These are phyloP conservation scores for Decorospora gaudefroyi DNA, from an alignment of 2,329 filamentous ascomycete species.

Conservation along the genomic window DNA sequence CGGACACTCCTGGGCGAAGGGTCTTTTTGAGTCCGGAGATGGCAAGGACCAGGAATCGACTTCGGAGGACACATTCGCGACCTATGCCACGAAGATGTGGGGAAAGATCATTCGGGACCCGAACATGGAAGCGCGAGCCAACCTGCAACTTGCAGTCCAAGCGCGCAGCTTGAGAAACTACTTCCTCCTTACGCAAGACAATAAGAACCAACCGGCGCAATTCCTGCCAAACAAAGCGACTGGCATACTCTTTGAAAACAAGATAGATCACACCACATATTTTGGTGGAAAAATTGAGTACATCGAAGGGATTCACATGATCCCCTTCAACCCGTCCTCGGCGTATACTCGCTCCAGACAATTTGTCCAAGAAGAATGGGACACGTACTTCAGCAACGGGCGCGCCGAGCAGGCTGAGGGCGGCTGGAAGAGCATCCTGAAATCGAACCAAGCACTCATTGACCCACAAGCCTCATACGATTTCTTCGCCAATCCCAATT, in stretches of 20 bases:
- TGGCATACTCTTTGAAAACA: constrained; percentile 88
- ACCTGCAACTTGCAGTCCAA: constrained; percentile 81
- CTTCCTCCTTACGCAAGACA: constrained; percentile 77
- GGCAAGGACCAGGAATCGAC: constrained; percentile 89
- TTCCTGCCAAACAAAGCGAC: constrained; percentile 83
- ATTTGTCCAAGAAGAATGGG: constrained; percentile 73
- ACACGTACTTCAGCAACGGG: constrained; percentile 73
- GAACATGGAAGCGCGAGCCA: constrained; percentile 78
- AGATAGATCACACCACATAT: constrained; percentile 87
- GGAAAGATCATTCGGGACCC: constrained; percentile 73
- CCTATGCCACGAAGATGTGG: constrained; percentile 95
- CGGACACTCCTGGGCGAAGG: constrained; percentile 93
- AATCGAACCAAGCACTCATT: constrained; percentile 79
- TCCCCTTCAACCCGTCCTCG: constrained; percentile 73
- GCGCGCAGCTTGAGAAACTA: constrained; percentile 75
- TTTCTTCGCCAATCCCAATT: constrained; percentile 72
- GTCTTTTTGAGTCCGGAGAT: constrained; percentile 72
- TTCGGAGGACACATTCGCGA: constrained; percentile 88
- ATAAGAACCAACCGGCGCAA: constrained; percentile 71
- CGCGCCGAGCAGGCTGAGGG: constrained; percentile 68
- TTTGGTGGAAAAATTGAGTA: constrained; percentile 73
- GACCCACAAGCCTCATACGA: constrained; percentile 71
- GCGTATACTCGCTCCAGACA: constrained; percentile 68
- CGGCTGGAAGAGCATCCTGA: constrained; percentile 86
- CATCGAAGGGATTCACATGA: constrained; percentile 80